Evolutionary conservation across 345 rosid species (phyloP), one percentile per base, ranked within the genome.

Genomic region (Eucalyptus regnans): DNA sequence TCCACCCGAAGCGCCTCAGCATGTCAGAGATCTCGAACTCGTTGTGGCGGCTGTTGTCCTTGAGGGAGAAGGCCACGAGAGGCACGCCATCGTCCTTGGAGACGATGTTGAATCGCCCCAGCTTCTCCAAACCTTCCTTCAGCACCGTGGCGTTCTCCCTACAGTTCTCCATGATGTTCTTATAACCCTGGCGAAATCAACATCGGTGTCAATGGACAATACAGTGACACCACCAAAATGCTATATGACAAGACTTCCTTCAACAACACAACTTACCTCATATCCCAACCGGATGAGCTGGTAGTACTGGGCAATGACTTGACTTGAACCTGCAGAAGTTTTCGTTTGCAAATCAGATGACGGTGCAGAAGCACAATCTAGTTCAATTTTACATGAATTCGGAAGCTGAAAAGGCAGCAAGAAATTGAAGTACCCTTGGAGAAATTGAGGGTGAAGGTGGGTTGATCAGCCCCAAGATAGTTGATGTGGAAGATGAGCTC

Each of bases 81-180:
- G 98, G 97, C 8, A 96, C 98, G 2, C 98, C 98, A 9, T 91
- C 80, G 89, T 95, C 95, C 87, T 96, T 95, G 9, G 98, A 96
- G 37, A 95, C 90, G 62, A 96, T 93, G 92, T 95, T 91, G 93
- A 96, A 96, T 15, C 93, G 91, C 18, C 92, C 96, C 17, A 95
- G 91, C 60, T 92, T 91, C 91, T 94, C 95, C 83, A 96, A 90
- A 33, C 98, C 97, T 92, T 95, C 56, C 86, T 91, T 96, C 29
- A 96, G 91, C 46, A 94, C 94, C 44, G 91, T 89, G 66, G 93
- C 93, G 83, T 96, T 96, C 66, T 95, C 93, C 66, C 92, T 90
- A 90, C 98, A 96, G 50, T 96, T 96, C 91, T 94, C 96, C 98
- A 96, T 96, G 83, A 92, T 93, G 86, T 93, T 93, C 86, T 87